Evolutionary conservation across 805 yeast species (phyloP).

Genomic region (Henningerozyma blattae): DNA sequence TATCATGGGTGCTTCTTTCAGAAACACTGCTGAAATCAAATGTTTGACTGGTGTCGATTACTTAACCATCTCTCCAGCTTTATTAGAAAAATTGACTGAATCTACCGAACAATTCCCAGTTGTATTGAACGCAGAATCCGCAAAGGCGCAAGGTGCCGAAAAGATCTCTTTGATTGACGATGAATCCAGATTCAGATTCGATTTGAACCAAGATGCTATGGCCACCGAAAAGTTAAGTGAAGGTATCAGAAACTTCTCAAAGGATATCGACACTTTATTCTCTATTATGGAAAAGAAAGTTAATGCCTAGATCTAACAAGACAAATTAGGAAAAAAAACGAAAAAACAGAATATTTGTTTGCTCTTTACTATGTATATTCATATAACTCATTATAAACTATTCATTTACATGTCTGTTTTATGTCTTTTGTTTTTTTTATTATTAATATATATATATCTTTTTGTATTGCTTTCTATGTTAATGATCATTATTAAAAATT

Average conservation of each 20-base stretch:
- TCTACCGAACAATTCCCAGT: constrained; percentile 72
- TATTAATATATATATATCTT: not conserved
- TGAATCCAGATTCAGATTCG: constrained; percentile 84
- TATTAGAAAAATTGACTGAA: constrained; percentile 79
- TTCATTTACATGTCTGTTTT: too few species aligned
- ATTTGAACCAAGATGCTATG: constrained; percentile 93
- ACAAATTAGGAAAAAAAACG: not conserved
- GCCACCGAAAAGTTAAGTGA: constrained; percentile 95
- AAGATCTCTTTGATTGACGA: constrained; percentile 76
- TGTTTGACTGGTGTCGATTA: constrained; percentile 96
- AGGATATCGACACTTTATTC: constrained; percentile 76
- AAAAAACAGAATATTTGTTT: not conserved
- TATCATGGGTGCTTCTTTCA: constrained; percentile 99
- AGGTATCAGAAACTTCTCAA: constrained; percentile 96
- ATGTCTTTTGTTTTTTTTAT: not conserved
- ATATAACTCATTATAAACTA: not conserved
- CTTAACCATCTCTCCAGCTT: constrained; percentile 88
- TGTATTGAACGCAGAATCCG: constrained; percentile 59
- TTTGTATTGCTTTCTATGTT: too few species aligned
- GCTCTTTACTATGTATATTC: not conserved
- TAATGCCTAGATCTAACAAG: constrained; percentile 28
- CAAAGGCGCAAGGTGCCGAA: constrained; percentile 37
- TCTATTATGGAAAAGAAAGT: constrained; percentile 51
- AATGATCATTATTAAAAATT: too few species aligned
- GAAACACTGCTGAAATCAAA: constrained; percentile 90